phyloP scores from a whole-genome alignment of 2,329 filamentous ascomycete genomes.

The Lasiodiplodia sp. region DNA sequence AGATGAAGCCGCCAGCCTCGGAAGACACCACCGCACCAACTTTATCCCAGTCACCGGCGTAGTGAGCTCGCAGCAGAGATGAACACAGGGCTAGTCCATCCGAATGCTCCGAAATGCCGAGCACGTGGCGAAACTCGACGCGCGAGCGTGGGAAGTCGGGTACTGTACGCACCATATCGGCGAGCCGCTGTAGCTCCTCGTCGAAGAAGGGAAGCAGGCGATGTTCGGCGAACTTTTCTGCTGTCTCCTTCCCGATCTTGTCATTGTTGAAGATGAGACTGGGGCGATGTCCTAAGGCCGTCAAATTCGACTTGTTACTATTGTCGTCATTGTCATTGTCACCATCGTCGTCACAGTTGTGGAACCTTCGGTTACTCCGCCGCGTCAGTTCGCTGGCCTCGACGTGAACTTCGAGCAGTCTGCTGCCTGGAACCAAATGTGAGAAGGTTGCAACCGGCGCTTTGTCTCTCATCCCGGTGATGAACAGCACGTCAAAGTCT shows the following conservation, averaged over 20 bases:
- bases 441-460: conserved; percentile 63
- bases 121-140: conserved; percentile 66
- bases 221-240: conserved; percentile 51
- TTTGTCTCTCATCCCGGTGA: conserved; percentile 70
- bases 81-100: conserved; percentile 61
- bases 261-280: conserved; percentile 62
- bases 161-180: conserved; percentile 58
- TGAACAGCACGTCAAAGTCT: conserved; percentile 63
- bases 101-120: conserved; percentile 61
- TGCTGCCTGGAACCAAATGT: conserved; percentile 62
- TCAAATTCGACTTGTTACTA: conserved; percentile 35
- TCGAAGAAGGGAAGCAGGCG: conserved; percentile 57
- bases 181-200: conserved; percentile 56
- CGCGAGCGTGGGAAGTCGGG: conserved; percentile 60
- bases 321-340: conserved; percentile 17
- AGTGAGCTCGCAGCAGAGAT: conserved; percentile 57
- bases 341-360: conserved; percentile 31
- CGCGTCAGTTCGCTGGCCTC: conserved; percentile 50
- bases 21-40: conserved; percentile 59
- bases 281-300: conserved; percentile 47
- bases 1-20: conserved; percentile 66
- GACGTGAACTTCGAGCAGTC: conserved; percentile 63
- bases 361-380: conserved; percentile 42
- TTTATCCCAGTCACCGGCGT: conserved; percentile 56
- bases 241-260: conserved; percentile 48